Base-by-base conservation (phyloP, 768 basidiomycete species). In the Boletus reticuloceps region DNA sequence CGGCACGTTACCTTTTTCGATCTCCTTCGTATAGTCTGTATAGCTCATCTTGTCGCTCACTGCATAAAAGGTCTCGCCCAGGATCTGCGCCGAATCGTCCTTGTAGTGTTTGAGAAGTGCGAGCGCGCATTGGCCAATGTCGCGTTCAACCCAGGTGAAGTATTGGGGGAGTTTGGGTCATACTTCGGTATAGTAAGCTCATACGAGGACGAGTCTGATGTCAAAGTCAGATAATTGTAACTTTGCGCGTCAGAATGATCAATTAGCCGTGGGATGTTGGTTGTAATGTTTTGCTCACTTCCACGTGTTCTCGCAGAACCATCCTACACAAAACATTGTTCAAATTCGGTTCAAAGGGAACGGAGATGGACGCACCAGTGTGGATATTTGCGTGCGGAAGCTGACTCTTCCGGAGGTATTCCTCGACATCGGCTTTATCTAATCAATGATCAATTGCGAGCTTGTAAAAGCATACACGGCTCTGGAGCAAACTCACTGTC, bases 351-450 rank as follows among this genome's bases (percentile, higher is more conserved):
- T 27, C 17, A 22, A n/a, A 22, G 3, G 14, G 22, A 27, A 4
- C 3, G 16, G 13, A 31, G 12, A 12, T 29, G 5, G 9, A 59
- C 63, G 11, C 19, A 69, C 67, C 65, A 14, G 47, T 50, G 47
- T 69, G 51, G 3, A 68, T 13, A 42, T 34, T 60, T 7, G 67
- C 54, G 25, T 66, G 47, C 1, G 67, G 64, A 42, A 68, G 51
- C 14, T 41, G 32, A 17, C 47, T 55, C 14, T 57, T 42, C 38
- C 51, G 56, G 4, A 68, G 56, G 31, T 68, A 69, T 14, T 64
- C 67, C 1, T 67, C 67, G 4, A 69, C 44, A 32, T 46, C 47
- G 5, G 62, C 67, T 46, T 68, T 68, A 55, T 69, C 67, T 68
- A 13, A 16, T 31, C 1, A n/a, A 29, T 31, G 38, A 22, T 22